Base-by-base conservation (phyloP, 176 grass and related monocot species). In the Musa beccarii region DNA sequence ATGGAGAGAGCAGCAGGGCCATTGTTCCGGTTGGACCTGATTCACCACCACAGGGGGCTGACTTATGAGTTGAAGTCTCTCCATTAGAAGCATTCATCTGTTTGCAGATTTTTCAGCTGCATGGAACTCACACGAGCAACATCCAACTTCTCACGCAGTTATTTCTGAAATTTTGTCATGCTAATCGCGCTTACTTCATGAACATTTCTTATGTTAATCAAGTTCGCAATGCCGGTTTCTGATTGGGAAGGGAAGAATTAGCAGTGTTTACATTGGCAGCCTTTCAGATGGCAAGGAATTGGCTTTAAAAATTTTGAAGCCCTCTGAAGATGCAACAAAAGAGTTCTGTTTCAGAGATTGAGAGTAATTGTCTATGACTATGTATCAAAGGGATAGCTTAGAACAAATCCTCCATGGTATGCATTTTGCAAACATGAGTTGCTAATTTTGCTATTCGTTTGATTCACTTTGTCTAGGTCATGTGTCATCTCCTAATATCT, bases 191-290 rank as follows among this genome's bases (percentile, higher is more conserved):
- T 10, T 54, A 11, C 28, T 54, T 11, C 20, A 49, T 54, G 52
- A 54, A 24, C 50, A 1, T 54, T 73, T 24, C 22, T 16, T 1
- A 50, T 51, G 28, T 54, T 54, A 54, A 49, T 53, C 24, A 20
- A 51, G 11, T 73, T 82, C 11, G 7, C 53, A 79, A 76, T 85
- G 84, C 78, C 92, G 96, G 59, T 94, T 89, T 69, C 74, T 99
- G 55, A 92, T 94, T 77, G 96, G 96, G 52, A 99, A 99, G 63
- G 96, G 96, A 43, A 91, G 96, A 65, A 92, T 81, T 11, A 95
- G 96, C 79, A 82, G 83, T 78, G 96, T 99, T 59, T 95, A 92
- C 63, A 92, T 85, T 82, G 96, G 88, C 62, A 71, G 59, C 1
- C 68, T 99, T 74, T 17, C 23, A 59, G 84, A 94, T 21, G 86